These are phyloP conservation scores for Porcisia hertigi DNA, from an alignment of 208 protist genomes.

Conservation along the genomic window DNA sequence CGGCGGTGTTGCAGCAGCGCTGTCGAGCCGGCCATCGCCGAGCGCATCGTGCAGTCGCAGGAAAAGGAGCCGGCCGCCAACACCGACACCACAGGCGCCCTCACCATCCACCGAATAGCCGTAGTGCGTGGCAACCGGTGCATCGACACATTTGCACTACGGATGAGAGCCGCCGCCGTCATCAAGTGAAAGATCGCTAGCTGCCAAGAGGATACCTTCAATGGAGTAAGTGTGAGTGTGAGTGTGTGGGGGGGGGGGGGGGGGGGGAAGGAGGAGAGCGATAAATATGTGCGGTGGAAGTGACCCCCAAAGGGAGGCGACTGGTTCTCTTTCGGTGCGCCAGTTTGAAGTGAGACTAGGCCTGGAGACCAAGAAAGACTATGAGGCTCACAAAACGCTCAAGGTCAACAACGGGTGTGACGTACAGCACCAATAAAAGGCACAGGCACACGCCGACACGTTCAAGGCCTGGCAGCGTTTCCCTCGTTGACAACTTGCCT, in stretches of 20 bases:
- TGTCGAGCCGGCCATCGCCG: slow-evolving; percentile 7
- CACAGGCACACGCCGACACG: background rate
- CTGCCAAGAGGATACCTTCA: slow-evolving; percentile 5
- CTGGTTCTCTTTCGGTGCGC: too few relatives aligned
- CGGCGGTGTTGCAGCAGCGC: slow-evolving; percentile 11
- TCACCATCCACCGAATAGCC: background rate
- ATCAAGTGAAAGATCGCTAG: background rate
- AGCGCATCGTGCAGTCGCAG: background rate
- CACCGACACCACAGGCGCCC: background rate
- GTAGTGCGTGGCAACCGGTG: slow-evolving; percentile 7
- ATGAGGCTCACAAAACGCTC: slow-evolving; percentile 1
- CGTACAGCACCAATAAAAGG: background rate
- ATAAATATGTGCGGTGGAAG: too few relatives aligned
- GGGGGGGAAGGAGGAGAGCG: background rate
- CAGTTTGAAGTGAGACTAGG: too few relatives aligned
- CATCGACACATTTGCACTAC: background rate
- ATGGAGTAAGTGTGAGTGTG: background rate
- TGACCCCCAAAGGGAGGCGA: too few relatives aligned
- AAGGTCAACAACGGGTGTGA: too few relatives aligned
- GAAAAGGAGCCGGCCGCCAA: background rate
- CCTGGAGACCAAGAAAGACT: too few relatives aligned
- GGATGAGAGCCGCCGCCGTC: background rate
- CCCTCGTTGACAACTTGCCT: background rate
- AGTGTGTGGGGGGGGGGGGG: background rate
- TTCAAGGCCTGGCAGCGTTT: background rate